Base-by-base conservation (phyloP, 2,329 filamentous ascomycete species). In the Didymella lethalis region DNA sequence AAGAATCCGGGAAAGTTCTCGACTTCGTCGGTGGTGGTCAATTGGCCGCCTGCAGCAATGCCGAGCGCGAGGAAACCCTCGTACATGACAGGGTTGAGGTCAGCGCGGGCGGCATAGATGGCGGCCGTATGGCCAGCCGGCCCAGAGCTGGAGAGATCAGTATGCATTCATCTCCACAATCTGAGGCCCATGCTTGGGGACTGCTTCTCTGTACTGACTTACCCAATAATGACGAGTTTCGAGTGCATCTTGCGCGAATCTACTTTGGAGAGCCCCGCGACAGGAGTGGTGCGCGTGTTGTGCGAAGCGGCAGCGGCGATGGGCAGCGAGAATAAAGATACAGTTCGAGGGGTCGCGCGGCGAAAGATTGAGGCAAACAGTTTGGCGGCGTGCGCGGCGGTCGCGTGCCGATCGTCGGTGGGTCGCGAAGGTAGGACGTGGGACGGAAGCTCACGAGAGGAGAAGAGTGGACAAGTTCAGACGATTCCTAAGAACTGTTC, bases 1-100 rank as follows among this genome's bases (percentile, higher is more conserved):
- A 91, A 90, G 82, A 98, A 99, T 47, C 95, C 95, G 26, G 95
- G 95, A 81, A 90, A 99, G 86, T 99, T 99, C 84, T 99, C 95
- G 60, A 99, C 88, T 69, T 99, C 96, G 73, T 96, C 98, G 54
- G 95, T 99, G 26, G 96, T 99, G 54, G 96, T 99, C 69, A 99
- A 85, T 84, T 99, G 95, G 57, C 95, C 95, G 69, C 95, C 95
- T 44, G 95, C 92, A 7, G 95, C 95, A 72, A 96, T 96, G 74
- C 94, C 95, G 75, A 97, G 95, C 71, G 95, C 95, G 78, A 99
- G 88, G 86, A 99, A 97, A 70, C 95, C 95, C 82, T 99, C 95
- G 78, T 98, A 99, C 68, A 99, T 85, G 64, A 97, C 91, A 64
- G 95, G 95, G 80, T 96, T 91, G 76, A 99, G 82, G 78, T 99